phyloP scores from a whole-genome alignment of 2,329 filamentous ascomycete species.

The Plenodomus biglobosus region DNA sequence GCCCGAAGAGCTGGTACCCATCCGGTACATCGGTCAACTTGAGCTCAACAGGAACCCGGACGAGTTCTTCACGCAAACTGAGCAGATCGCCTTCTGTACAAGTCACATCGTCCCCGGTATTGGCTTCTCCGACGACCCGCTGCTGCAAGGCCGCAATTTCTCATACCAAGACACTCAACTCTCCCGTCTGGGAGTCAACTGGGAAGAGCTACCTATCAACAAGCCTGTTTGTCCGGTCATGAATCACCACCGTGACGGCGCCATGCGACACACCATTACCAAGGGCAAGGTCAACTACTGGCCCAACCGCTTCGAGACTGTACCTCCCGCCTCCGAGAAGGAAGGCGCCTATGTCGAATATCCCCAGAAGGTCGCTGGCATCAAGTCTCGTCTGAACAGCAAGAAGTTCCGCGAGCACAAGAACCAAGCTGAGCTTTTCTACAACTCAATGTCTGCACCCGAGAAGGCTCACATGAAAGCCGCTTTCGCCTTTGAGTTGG shows the following conservation, averaged over 20 bases:
- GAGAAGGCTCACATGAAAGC: constrained; percentile 66
- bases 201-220: constrained; percentile 77
- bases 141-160: constrained; percentile 73
- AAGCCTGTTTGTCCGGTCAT: constrained; percentile 72
- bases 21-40: constrained; percentile 76
- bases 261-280: constrained; percentile 70
- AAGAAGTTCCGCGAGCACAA: constrained; percentile 77
- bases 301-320: constrained; percentile 69
- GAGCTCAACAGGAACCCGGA: constrained; percentile 79
- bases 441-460: constrained; percentile 69
- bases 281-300: constrained; percentile 77
- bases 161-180: constrained; percentile 69
- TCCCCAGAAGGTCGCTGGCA: constrained; percentile 64
- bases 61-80: constrained; percentile 79
- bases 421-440: constrained; percentile 79
- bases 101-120: constrained; percentile 77
- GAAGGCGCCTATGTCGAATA: constrained; percentile 72
- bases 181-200: constrained; percentile 71
- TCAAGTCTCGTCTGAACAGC: constrained; percentile 69
- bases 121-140: constrained; percentile 73
- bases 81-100: constrained; percentile 83
- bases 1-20: constrained; percentile 75
- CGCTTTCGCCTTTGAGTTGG: constrained; percentile 70
- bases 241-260: constrained; percentile 76
- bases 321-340: constrained; percentile 61